Percentiles rank a stretch among this genome's conserved stretches.
These are phyloP conservation scores for Cylindrotheca closterium DNA, from an alignment of 108 stramenopile species.

Conservation along the genomic window DNA sequence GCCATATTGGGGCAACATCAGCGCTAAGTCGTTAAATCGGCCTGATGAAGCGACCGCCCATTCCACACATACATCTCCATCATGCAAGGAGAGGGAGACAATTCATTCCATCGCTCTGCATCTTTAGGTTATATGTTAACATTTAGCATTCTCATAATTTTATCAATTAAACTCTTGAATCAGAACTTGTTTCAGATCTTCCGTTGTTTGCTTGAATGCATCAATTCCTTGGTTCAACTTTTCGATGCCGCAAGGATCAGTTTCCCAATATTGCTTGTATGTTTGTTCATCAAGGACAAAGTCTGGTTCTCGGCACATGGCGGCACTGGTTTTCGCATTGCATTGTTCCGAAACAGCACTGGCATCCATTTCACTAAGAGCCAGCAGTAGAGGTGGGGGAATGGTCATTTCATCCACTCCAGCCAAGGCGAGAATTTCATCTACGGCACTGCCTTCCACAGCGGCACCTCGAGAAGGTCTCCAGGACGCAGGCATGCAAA, in stretches of 20 bases:
- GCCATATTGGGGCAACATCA: no score
- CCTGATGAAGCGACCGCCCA: no score
- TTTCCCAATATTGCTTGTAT: conserved; percentile 74
- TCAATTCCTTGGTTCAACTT: conserved; percentile 95
- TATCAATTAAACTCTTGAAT: conserved; percentile 46
- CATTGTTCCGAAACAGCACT: conserved; percentile 32
- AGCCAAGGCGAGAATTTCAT: conserved; percentile 83
- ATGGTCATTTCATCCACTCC: conserved; percentile 90
- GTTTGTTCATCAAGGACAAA: conserved; percentile 39
- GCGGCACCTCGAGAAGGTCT: conserved; percentile 74
- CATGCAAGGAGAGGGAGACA: no score
- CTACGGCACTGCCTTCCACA: conserved; percentile 64
- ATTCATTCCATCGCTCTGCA: no score
- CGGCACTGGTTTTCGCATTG: conserved; percentile 41
- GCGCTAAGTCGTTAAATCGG: no score
- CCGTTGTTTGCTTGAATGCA: conserved; percentile 82
- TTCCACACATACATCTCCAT: no score
- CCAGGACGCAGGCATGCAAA: conserved; percentile 98
- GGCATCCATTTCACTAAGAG: conserved; percentile 32
- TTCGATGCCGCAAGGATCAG: conserved; percentile 90
- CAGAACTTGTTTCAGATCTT: conserved; percentile 83
- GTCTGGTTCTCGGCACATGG: conserved; percentile 61
- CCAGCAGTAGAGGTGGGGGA: conserved; percentile 69
- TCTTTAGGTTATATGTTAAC: no score
- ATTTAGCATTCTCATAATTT: not conserved